Conservation (phyloP, 1,284 basidiomycete species). For the Pascua sp. region DNA sequence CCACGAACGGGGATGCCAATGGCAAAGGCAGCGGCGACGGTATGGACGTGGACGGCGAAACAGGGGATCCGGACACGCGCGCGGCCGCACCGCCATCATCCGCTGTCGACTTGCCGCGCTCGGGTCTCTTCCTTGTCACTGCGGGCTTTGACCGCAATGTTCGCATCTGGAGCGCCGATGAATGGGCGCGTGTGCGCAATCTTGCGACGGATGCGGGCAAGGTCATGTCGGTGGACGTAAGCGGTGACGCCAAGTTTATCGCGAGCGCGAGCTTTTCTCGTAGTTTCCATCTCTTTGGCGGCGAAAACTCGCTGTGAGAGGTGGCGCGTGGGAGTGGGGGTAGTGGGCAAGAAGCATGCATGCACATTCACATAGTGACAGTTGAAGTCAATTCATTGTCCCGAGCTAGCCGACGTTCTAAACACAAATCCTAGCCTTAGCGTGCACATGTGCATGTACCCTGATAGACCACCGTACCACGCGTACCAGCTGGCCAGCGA, state of each 20-base stretch:
- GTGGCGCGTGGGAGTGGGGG: not conserved
- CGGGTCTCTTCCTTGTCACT: constrained; percentile 88
- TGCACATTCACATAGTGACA: not conserved
- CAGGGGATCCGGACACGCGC: constrained; percentile 36
- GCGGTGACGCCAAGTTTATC: constrained; percentile 74
- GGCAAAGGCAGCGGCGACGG: constrained; percentile 48
- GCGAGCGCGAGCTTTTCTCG: constrained; percentile 88
- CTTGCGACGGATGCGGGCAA: constrained; percentile 92
- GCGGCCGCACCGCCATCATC: constrained; percentile 6
- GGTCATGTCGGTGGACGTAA: constrained; percentile 95
- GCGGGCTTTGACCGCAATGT: constrained; percentile 93
- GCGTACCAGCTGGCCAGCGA: no score
- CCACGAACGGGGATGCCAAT: constrained; percentile 37
- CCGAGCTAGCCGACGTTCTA: no score
- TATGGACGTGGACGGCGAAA: constrained; percentile 17
- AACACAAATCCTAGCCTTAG: no score
- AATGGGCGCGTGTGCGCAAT: constrained; percentile 88
- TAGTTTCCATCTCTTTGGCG: constrained; percentile 83
- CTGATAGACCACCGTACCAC: no score
- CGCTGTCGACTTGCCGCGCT: constrained; percentile 53
- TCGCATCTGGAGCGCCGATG: constrained; percentile 95
- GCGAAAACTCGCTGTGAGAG: constrained; percentile 53
- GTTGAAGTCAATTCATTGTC: no score
- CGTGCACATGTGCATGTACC: no score
- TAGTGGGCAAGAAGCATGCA: constrained; percentile 1